Evolutionary conservation across 768 basidiomycete genomes (phyloP), one percentile per base, ranked within the genome.

Genomic region (Tricholoma terreum): DNA sequence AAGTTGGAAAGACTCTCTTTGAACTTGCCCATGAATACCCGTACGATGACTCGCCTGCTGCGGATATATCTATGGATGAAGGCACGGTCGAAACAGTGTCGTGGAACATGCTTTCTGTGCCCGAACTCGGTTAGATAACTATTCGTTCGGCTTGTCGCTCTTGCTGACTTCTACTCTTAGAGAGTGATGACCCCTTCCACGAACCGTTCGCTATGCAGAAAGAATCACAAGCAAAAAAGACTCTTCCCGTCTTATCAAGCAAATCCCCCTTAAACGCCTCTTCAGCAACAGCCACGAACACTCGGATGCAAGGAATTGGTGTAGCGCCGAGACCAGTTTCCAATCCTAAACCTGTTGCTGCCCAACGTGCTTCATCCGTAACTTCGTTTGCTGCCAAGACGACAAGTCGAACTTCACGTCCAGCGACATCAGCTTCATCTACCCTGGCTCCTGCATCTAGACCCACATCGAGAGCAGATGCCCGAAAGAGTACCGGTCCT

Each of bases 1-100:
- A 70, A 33, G 68, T 81, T 0, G 80, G 80, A 6, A 69, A 69
- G 53, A 61, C 62, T 12, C 63, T 80, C 14, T 65, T 71, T n/a
- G 60, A 65, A 2, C 60, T 74, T 1, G 73, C 75, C 8, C 71
- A 73, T 50, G 70, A 71, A 3, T 65, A 63, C 31, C 69, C 61
- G 0, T 63, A 67, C 21, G 72, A 78, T 22, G 75, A 77, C 48
- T 33, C 57, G 7, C 59, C 64, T 6, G 65, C 71, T 6, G 60
- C 66, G n/a, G 72, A 75, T 19, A 57, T 71, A 14, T 70, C 72
- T 1, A 61, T 75, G 3, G 56, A 64, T 3, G 62, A 54, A 12
- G 59, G 61, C 2, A 63, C 70, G 34, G 27, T 70, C 51, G 63
- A 67, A 45, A 21, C 58, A 0, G 34, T 55, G n/a, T 62, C 62